Evolutionary conservation across 441 rosid species (phyloP).

Genomic region (Syzygium malaccense): DNA sequence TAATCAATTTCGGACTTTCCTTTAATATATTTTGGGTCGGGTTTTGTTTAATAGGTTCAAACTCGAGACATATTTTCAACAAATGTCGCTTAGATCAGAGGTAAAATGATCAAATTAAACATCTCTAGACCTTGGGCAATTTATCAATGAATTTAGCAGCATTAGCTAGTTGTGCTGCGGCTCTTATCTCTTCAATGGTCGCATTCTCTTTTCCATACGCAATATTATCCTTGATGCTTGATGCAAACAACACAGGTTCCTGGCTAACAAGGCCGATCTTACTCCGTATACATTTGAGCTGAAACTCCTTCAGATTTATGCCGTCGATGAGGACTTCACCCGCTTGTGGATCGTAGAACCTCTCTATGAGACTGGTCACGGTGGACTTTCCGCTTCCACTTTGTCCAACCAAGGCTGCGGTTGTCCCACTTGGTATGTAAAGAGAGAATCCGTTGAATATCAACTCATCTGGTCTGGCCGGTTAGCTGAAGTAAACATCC

Average conservation of each 20-base stretch:
- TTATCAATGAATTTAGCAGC: conserved; percentile 7
- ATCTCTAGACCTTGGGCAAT: not conserved
- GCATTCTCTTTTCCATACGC: conserved; percentile 4
- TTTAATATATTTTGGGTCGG: too few species aligned
- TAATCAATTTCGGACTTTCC: too few species aligned
- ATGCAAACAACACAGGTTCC: conserved; percentile 3
- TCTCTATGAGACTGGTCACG: conserved; percentile 1
- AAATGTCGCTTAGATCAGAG: not conserved
- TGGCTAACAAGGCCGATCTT: conserved; percentile 5
- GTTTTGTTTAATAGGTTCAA: too few species aligned
- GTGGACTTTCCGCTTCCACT: conserved; percentile 11
- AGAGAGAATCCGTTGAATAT: not conserved
- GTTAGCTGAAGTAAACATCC: conserved; percentile 8
- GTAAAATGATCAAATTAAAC: not conserved
- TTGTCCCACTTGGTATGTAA: not conserved
- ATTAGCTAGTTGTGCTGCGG: not conserved
- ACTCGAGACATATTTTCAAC: too few species aligned
- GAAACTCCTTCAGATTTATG: conserved; percentile 7
- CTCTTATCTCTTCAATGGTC: not conserved
- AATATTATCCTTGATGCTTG: conserved; percentile 1
- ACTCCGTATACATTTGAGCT: conserved; percentile 7
- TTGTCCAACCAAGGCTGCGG: conserved; percentile 3
- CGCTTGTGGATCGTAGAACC: not conserved
- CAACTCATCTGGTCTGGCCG: conserved; percentile 5
- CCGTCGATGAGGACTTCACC: conserved; percentile 5